Evolutionary conservation across 2,329 filamentous ascomycete species (phyloP), one percentile per base, ranked within the genome.

Genomic region (Thielaviopsis euricoi): DNA sequence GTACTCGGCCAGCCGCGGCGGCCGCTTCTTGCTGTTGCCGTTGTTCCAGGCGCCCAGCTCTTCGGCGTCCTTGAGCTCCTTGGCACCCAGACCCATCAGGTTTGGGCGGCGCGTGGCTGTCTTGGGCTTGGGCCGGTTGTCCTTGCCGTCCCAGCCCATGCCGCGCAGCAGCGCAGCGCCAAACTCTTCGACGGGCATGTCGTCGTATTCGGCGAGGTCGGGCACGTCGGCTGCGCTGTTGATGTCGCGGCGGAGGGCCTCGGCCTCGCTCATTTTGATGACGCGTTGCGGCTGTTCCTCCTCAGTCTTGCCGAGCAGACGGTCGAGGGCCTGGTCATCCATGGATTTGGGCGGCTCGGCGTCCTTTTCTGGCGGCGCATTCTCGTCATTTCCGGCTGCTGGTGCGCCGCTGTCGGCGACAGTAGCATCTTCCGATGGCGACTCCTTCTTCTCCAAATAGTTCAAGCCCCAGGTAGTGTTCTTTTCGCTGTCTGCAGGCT

Each of bases 131-230:
- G 74, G 69, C 1, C 75, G 77, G 52, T 74, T 71, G 61, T 76
- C 73, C 57, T 82, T 79, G 69, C 71, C 85, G 74, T 96, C 89
- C 90, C 91, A 96, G 9, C 93, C 93, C 87, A 97, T 96, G 10
- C 90, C 89, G 33, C 90, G 82, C 40, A 98, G 76, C 62, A 97
- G 76, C 0, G 90, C 89, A 19, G 89, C 86, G 7, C 93, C 93
- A 63, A 97, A 98, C 64, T 96, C 89, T 64, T 96, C 91, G 17
- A 97, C 89, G 0, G 93, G 91, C 61, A 95, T 85, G 13, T 85
- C 83, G 60, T 86, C 85, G 71, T 97, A 97, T 65, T 93, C 88
- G 37, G 87, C 86, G 19, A 95, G 73, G 0, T 83, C 87, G 3
- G 89, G 84, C 29, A 81, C 76, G 22, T 89, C 86, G 1, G 89